Conservation (phyloP, 2,329 filamentous ascomycete species). For the Alternaria triticimaculans region DNA sequence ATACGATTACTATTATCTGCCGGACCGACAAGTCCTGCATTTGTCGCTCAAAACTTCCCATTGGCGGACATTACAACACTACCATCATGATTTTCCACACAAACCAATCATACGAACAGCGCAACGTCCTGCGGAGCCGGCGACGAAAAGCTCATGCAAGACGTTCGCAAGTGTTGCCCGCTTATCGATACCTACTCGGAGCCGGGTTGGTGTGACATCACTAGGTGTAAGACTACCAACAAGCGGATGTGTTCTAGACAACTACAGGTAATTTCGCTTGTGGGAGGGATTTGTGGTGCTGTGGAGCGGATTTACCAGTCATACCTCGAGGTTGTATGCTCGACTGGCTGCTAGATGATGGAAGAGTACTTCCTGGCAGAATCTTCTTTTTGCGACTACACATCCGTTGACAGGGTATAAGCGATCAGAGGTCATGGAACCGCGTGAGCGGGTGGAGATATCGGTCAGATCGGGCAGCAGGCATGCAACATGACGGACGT, state of each 20-base stretch:
- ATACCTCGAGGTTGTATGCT: neutral
- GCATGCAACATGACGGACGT: neutral
- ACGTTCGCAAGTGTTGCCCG: slow-evolving; percentile 1
- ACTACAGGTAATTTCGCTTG: slow-evolving; percentile 13
- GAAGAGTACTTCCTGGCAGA: neutral
- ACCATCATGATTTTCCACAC: neutral
- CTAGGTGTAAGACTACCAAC: neutral
- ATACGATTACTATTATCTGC: neutral
- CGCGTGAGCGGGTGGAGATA: neutral
- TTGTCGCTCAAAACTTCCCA: neutral
- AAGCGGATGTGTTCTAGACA: slow-evolving; percentile 8
- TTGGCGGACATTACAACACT: slow-evolving; percentile 10
- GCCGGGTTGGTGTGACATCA: slow-evolving; percentile 10
- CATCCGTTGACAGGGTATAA: neutral
- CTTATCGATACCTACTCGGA: slow-evolving; percentile 19
- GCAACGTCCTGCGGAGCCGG: slow-evolving; percentile 3
- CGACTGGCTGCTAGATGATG: neutral
- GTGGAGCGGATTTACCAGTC: slow-evolving; percentile 1
- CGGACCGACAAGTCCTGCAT: neutral
- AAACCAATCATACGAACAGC: slow-evolving; percentile 12
- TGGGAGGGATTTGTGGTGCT: slow-evolving; percentile 1
- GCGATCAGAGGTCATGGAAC: neutral
- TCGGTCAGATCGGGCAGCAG: slow-evolving; percentile 4
- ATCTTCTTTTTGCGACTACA: neutral
- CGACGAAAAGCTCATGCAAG: slow-evolving; percentile 1